A percentile compares a stretch with the other conserved stretches of the same genome.
Evolutionary conservation across 441 rosid species (phyloP).

Genomic region (Aquilaria agallochum): DNA sequence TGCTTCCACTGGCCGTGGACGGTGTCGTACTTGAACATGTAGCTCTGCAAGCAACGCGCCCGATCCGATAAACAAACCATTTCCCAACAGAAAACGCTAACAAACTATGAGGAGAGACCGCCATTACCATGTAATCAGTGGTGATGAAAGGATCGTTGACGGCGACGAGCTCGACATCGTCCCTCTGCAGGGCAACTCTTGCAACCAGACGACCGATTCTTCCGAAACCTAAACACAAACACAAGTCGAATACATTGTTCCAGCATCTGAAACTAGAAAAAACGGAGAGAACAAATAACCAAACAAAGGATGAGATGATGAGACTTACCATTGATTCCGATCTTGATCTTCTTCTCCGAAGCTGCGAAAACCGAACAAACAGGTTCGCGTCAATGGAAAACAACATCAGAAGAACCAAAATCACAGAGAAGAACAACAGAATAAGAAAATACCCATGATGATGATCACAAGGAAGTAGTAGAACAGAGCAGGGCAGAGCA

Average conservation of each 20-base stretch:
- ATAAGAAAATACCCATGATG: too few species aligned
- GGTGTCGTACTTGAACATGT: constrained; percentile 82
- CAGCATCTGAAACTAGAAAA: constrained; percentile 3
- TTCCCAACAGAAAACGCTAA: too few species aligned
- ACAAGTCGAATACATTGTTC: neutral
- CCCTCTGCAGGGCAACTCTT: constrained; percentile 60
- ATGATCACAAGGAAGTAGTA: too few species aligned
- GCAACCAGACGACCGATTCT: constrained; percentile 82
- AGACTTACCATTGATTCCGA: constrained; percentile 63
- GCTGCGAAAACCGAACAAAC: constrained; percentile 20
- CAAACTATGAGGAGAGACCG: too few species aligned
- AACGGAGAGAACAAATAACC: neutral
- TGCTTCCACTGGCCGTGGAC: constrained; percentile 86
- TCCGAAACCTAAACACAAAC: constrained; percentile 46
- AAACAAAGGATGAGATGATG: neutral
- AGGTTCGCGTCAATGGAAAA: too few species aligned
- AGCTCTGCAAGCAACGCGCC: constrained; percentile 36
- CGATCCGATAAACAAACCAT: neutral
- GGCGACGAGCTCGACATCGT: constrained; percentile 79
- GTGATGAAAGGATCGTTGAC: constrained; percentile 71
- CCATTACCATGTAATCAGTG: constrained; percentile 61
- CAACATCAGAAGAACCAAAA: too few species aligned
- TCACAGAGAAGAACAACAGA: too few species aligned
- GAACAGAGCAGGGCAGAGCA: too few species aligned
- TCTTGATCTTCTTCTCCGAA: constrained; percentile 50